Percentiles rank a stretch among this genome's conserved stretches.
Evolutionary conservation across 305 asterid species (phyloP).

Genomic region (Fraxinus floribunda): DNA sequence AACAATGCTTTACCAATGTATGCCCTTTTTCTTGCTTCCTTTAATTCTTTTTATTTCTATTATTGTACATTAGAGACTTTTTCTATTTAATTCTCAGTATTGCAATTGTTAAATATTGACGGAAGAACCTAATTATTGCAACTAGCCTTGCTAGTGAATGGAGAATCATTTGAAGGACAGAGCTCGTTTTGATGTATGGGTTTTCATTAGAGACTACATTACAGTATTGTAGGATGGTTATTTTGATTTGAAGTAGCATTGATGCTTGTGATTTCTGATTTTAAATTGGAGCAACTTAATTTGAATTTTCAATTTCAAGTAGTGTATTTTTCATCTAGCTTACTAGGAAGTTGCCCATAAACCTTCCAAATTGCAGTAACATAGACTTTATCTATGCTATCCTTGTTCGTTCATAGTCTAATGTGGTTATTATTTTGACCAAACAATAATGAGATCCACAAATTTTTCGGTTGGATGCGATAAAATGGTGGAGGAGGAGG

Average conservation of each 20-base stretch:
- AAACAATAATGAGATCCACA: too few species aligned
- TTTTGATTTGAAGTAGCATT: neutral
- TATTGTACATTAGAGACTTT: neutral
- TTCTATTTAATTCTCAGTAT: neutral
- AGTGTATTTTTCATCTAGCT: neutral
- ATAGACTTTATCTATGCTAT: neutral
- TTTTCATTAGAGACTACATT: neutral
- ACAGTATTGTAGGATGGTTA: neutral
- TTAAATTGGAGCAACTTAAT: neutral
- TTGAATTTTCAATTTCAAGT: neutral
- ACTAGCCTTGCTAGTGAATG: neutral
- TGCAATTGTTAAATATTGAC: neutral
- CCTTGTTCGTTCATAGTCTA: neutral
- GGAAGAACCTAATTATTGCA: neutral
- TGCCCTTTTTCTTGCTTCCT: conserved; percentile 9
- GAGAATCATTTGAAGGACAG: neutral
- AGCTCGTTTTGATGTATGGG: neutral
- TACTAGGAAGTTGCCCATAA: neutral
- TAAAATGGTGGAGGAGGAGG: too few species aligned
- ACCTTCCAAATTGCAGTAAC: neutral
- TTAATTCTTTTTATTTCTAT: neutral
- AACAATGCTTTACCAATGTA: conserved; percentile 77
- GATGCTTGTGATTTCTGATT: neutral
- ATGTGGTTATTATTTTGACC: neutral
- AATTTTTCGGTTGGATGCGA: too few species aligned